Base-by-base conservation (phyloP, 2,329 filamentous ascomycete species). In the Hypoxylon rubiginosum region DNA sequence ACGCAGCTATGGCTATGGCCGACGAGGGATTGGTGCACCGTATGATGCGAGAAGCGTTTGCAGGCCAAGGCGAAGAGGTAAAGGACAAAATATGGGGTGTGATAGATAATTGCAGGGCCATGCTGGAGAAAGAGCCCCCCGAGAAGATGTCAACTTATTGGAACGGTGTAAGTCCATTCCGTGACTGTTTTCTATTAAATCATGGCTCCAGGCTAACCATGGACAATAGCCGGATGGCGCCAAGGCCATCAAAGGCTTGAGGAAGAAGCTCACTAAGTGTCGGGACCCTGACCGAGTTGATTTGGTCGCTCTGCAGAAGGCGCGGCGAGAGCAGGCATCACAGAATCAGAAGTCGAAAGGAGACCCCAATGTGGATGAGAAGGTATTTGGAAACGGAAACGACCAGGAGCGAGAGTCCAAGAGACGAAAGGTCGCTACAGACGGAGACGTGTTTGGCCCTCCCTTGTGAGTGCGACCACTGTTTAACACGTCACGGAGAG, bases 1-100 rank as follows among this genome's bases (percentile, higher is more conserved):
- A 98, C 64, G 91, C 93, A 0, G 90, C 94, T 0, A 81, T 97
- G 28, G 84, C 91, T 13, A 85, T 97, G 55, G 92, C 90, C 0
- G 95, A 98, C 76, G 80, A 83, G 43, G 87, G 85, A 0, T 80
- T 96, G 32, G 75, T 85, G 2, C 84, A 87, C 64, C 77, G 79
- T 3, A 69, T 88, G 48, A 74, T 88, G 11, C 79, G 81, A 1
- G 75, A 79, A 6, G 79, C 80, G 1, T 82, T 83, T 58, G 68
- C 75, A 15, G 73, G 74, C 8, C 70, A 75, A 59, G 62, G 57
- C 26, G 72, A 74, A 21, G 68, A 62, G 1, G 67, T 61, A 34
- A 75, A 70, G 46, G 82, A 85, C 17, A 87, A 85, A 74, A 83
- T 88, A 4, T 76, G 86, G 65, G 77, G 72, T 2, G 79, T 83